Evolutionary conservation across 176 grass and related monocot genomes (phyloP).

Genomic region (Carex cristatella): DNA sequence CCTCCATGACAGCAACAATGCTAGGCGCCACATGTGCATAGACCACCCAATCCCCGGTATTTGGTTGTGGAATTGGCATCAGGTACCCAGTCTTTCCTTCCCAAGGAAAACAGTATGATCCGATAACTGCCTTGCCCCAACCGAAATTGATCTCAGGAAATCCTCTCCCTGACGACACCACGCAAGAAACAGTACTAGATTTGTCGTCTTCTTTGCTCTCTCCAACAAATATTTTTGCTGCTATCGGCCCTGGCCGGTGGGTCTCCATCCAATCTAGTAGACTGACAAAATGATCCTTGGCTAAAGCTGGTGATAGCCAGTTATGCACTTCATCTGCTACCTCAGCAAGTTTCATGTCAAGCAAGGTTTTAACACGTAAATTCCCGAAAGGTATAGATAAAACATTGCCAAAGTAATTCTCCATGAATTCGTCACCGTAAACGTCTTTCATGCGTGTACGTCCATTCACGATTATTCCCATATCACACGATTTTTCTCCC

Average conservation of each 20-base stretch:
- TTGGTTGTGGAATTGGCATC: slow-evolving; percentile 67
- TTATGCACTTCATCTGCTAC: slow-evolving; percentile 43
- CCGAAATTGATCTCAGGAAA: slow-evolving; percentile 56
- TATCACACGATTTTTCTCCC: slow-evolving; percentile 36
- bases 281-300: slow-evolving; percentile 38
- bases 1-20: slow-evolving; percentile 40
- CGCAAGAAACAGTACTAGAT: slow-evolving; percentile 13
- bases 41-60: slow-evolving; percentile 56
- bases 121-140: slow-evolving; percentile 42
- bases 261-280: slow-evolving; percentile 55
- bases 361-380: background rate
- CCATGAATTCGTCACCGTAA: slow-evolving; percentile 20
- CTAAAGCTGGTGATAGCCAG: slow-evolving; percentile 39
- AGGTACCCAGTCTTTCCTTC: slow-evolving; percentile 37
- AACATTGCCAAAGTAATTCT: slow-evolving; percentile 61
- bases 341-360: slow-evolving; percentile 26
- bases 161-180: slow-evolving; percentile 50
- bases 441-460: slow-evolving; percentile 28
- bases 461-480: slow-evolving; percentile 64
- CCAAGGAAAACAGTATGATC: slow-evolving; percentile 71
- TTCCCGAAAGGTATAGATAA: slow-evolving; percentile 53
- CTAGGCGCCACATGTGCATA: slow-evolving; percentile 40
- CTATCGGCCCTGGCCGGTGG: slow-evolving; percentile 30
- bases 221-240: slow-evolving; percentile 36
- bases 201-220: slow-evolving; percentile 1